phyloP scores from a whole-genome alignment of 371 early-diverging fungal genomes.

The Mucor piriformis region DNA sequence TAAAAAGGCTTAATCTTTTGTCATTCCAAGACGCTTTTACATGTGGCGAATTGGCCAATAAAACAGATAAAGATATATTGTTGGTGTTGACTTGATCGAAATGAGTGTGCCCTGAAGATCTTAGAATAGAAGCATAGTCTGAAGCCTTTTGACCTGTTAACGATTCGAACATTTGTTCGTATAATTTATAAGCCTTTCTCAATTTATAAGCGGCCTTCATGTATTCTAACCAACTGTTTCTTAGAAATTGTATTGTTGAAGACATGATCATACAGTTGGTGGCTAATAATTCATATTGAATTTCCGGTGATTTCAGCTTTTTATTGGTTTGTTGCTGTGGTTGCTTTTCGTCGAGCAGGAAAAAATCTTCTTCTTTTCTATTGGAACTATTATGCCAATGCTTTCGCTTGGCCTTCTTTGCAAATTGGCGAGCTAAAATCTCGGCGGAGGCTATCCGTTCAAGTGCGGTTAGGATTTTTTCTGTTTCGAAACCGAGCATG shows the following conservation, averaged over 20 bases:
- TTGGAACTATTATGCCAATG: conserved; percentile 29
- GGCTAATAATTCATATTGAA: conserved; percentile 45
- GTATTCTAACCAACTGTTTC: conserved; percentile 52
- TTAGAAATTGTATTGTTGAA: conserved; percentile 50
- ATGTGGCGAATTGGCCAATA: conserved; percentile 8
- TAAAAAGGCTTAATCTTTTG: conserved; percentile 34
- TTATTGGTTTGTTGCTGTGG: background rate
- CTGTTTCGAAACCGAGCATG: conserved; percentile 47
- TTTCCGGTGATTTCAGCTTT: conserved; percentile 10
- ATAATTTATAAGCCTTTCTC: conserved; percentile 51
- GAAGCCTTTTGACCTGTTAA: conserved; percentile 45
- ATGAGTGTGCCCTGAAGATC: background rate
- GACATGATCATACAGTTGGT: conserved; percentile 53
- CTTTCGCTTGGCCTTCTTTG: conserved; percentile 32
- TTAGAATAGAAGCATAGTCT: conserved; percentile 37
- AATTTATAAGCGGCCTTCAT: conserved; percentile 53
- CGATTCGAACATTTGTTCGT: conserved; percentile 50
- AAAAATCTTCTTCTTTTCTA: background rate
- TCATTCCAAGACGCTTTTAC: conserved; percentile 25
- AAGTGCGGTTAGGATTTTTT: conserved; percentile 44
- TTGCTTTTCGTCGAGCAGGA: background rate
- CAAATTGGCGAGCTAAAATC: conserved; percentile 33
- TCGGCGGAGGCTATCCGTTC: conserved; percentile 47
- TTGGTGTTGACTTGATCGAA: background rate
- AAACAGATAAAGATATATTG: conserved; percentile 1